These are phyloP conservation scores for Cucurbita moschata DNA, from an alignment of 306 rosid genomes.

Conservation along the genomic window DNA sequence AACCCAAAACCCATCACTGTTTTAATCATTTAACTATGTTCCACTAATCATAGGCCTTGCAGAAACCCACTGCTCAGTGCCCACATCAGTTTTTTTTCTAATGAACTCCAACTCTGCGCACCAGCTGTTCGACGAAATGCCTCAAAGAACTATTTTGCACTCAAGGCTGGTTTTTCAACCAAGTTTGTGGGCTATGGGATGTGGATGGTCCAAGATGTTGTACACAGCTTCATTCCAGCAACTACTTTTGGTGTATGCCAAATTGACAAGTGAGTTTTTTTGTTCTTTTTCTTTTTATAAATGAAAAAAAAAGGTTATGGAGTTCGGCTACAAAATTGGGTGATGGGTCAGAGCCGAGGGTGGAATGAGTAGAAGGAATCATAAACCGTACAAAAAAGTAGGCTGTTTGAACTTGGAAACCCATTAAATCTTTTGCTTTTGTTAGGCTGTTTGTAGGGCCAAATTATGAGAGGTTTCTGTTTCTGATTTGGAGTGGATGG, in stretches of 20 bases:
- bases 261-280: not conserved
- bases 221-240: not conserved
- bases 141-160: not conserved
- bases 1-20: constrained; percentile 1
- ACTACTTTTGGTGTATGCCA: not conserved
- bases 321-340: not conserved
- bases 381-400: not conserved
- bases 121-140: constrained; percentile 6
- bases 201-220: not conserved
- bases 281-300: not conserved
- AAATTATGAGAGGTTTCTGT: not conserved
- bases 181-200: not conserved
- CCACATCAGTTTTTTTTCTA: not conserved
- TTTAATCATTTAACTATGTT: constrained; percentile 7
- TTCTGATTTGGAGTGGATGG: not conserved
- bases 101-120: not conserved
- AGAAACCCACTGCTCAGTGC: not conserved
- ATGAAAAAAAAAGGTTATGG: too few species aligned
- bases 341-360: not conserved
- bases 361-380: constrained; percentile 1
- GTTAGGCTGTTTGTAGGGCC: constrained; percentile 6
- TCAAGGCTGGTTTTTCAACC: not conserved
- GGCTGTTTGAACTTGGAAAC: not conserved
- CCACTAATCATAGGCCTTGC: constrained; percentile 5
- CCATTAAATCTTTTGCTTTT: not conserved